A percentile compares a stretch with the other conserved stretches of the same genome.
Evolutionary conservation across 2,329 filamentous ascomycete species (phyloP).

Genomic region (Aspergillus uvarum): DNA sequence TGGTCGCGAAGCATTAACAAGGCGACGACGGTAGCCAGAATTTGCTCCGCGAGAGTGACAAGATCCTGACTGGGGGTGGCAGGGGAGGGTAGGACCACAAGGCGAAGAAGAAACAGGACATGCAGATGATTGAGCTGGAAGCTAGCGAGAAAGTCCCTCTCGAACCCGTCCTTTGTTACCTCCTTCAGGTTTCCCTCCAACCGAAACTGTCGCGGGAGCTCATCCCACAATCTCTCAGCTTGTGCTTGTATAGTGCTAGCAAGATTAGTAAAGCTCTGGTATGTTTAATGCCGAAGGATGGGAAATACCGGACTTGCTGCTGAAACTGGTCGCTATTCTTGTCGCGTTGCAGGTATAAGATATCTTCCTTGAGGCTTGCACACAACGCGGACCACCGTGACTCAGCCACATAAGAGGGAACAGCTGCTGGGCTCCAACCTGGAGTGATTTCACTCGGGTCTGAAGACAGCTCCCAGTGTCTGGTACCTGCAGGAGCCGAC

Average conservation of each 20-base stretch:
- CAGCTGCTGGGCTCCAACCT: constrained; percentile 17
- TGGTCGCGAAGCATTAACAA: constrained; percentile 28
- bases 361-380: constrained; percentile 25
- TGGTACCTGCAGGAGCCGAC: neutral
- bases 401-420: constrained; percentile 26
- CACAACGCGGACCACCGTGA: constrained; percentile 31
- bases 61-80: constrained; percentile 27
- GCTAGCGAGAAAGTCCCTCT: constrained; percentile 27
- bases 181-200: constrained; percentile 24
- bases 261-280: no score
- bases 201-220: constrained; percentile 24
- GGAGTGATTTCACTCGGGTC: neutral
- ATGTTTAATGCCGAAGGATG: no score
- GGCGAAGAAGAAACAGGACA: constrained; percentile 27
- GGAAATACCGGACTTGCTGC: no score
- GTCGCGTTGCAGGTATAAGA: constrained; percentile 28
- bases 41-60: constrained; percentile 28
- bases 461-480: no score
- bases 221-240: constrained; percentile 24
- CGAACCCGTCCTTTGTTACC: constrained; percentile 21
- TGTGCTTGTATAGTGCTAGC: constrained; percentile 17
- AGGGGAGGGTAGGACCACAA: constrained; percentile 24
- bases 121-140: constrained; percentile 29
- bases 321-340: constrained; percentile 17
- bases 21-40: constrained; percentile 29